Conservation (phyloP, 2,329 filamentous ascomycete species). For the Pezicula neosporulosa region DNA sequence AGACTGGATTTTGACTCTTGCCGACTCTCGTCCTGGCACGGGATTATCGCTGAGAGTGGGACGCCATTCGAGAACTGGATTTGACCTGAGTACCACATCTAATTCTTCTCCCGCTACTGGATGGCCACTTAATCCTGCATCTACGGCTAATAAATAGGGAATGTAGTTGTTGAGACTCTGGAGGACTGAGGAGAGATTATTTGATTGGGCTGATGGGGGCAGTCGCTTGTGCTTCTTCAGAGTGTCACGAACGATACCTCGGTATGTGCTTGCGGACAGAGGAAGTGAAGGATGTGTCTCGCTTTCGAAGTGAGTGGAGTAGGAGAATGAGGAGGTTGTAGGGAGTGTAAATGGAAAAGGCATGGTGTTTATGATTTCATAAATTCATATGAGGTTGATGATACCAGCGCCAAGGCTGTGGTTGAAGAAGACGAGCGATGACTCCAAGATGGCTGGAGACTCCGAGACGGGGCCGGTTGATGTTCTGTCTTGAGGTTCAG, state of each 20-base stretch:
- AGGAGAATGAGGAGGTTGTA: conserved; percentile 83
- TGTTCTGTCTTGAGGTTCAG: too few relatives aligned
- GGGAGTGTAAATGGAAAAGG: conserved; percentile 86
- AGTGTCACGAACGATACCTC: conserved; percentile 76
- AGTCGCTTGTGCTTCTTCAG: conserved; percentile 90
- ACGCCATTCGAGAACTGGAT: conserved; percentile 76
- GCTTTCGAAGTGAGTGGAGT: conserved; percentile 73
- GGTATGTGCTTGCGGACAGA: conserved; percentile 75
- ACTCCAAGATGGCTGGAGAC: too few relatives aligned
- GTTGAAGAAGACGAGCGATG: too few relatives aligned
- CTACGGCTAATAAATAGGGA: conserved; percentile 77
- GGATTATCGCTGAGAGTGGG: conserved; percentile 68
- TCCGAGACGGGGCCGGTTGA: too few relatives aligned
- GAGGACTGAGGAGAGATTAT: conserved; percentile 68
- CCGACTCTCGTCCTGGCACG: conserved; percentile 59
- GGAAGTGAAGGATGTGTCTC: conserved; percentile 87
- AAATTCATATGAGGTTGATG: background rate
- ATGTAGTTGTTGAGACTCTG: conserved; percentile 73
- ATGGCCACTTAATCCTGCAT: conserved; percentile 62
- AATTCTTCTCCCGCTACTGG: conserved; percentile 57
- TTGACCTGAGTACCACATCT: conserved; percentile 58
- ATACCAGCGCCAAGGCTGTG: background rate
- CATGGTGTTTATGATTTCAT: conserved; percentile 50
- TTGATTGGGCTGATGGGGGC: conserved; percentile 64
- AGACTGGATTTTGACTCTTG: conserved; percentile 66